These are phyloP conservation scores for Papiliotrema nemorosa DNA, from an alignment of 1,284 basidiomycete genomes.

Conservation along the genomic window DNA sequence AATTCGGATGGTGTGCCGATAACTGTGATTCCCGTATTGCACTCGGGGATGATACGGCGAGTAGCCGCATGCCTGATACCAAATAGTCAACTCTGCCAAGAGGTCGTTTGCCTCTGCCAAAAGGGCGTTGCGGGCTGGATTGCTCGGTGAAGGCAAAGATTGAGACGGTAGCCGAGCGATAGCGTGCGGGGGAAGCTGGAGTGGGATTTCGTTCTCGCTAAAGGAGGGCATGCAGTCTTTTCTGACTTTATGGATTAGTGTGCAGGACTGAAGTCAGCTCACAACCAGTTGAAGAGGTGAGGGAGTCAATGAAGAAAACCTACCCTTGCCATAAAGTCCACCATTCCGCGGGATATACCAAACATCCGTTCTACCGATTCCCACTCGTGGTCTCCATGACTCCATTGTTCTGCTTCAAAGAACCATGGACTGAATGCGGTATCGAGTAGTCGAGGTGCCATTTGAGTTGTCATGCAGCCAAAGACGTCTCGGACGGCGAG, in stretches of 20 bases:
- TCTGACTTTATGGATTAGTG: constrained; percentile 15
- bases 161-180: not conserved
- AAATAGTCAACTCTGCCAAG: constrained; percentile 37
- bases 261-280: constrained; percentile 21
- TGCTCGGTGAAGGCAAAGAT: not conserved
- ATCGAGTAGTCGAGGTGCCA: constrained; percentile 36
- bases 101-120: constrained; percentile 32
- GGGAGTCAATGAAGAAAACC: constrained; percentile 2
- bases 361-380: constrained; percentile 45
- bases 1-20: constrained; percentile 40
- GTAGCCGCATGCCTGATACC: constrained; percentile 41
- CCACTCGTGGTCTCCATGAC: constrained; percentile 36
- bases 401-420: constrained; percentile 42
- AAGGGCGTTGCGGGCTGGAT: constrained; percentile 6
- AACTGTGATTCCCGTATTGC: constrained; percentile 42
- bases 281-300: not conserved
- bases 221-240: not conserved
- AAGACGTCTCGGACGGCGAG: constrained; percentile 45
- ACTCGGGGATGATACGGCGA: constrained; percentile 38
- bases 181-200: not conserved
- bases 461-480: constrained; percentile 45
- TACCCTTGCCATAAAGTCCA: constrained; percentile 43
- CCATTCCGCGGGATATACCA: constrained; percentile 41
- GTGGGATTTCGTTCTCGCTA: not conserved
- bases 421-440: constrained; percentile 45